Conservation (phyloP, 805 yeast species). For the Saccharomyces mikatae region DNA sequence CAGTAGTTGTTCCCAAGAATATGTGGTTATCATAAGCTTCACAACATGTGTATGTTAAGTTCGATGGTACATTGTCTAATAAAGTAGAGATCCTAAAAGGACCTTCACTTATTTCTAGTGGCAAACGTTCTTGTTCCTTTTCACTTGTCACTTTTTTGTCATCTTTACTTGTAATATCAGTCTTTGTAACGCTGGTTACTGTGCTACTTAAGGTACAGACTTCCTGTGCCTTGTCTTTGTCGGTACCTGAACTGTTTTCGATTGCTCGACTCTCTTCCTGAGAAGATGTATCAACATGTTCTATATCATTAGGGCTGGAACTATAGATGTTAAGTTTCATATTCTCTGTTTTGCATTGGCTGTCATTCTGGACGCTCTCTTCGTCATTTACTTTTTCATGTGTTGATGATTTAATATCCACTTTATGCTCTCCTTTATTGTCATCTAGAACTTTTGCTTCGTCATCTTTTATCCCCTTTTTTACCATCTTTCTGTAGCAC, state of each 20-base stretch:
- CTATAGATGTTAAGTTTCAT: background rate
- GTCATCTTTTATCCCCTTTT: background rate
- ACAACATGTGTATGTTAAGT: constrained; percentile 18
- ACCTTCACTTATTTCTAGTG: constrained; percentile 8
- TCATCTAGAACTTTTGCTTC: background rate
- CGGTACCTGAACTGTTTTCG: background rate
- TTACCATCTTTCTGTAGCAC: background rate
- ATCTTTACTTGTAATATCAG: background rate
- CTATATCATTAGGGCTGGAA: background rate
- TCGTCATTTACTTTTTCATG: background rate
- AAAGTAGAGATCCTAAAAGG: constrained; percentile 17
- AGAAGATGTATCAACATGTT: background rate
- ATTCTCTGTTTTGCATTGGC: background rate
- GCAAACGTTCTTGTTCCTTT: background rate
- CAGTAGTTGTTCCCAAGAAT: constrained; percentile 25
- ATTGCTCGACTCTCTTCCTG: background rate
- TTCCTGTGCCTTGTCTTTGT: background rate
- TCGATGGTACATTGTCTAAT: constrained; percentile 21
- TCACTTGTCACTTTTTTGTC: background rate
- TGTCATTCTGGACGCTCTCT: background rate
- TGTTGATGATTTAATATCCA: background rate
- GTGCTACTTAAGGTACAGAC: background rate
- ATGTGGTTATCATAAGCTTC: constrained; percentile 27
- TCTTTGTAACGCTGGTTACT: background rate
- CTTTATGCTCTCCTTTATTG: background rate